Evolutionary conservation across 2,329 filamentous ascomycete species (phyloP).

Genomic region (Ceratocystis cubensis): DNA sequence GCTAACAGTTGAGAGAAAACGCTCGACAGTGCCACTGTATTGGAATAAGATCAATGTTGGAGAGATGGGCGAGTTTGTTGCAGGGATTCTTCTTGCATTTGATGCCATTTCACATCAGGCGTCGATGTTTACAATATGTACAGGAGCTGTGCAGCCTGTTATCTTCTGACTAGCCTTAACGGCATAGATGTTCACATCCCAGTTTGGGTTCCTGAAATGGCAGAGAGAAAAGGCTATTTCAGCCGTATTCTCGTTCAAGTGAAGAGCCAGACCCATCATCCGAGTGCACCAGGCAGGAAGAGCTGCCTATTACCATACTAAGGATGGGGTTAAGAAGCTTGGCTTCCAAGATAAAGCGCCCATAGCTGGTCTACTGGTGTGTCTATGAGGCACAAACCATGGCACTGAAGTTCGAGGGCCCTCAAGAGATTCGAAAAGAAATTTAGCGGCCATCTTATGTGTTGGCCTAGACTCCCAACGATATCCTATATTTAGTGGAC

Average conservation of each 20-base stretch:
- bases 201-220: neutral
- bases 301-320: neutral
- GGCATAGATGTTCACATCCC: neutral
- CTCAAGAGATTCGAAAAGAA: too few relatives aligned
- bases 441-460: too few relatives aligned
- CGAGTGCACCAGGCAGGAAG: neutral
- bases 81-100: neutral
- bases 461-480: too few relatives aligned
- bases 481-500: too few relatives aligned
- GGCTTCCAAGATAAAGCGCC: neutral
- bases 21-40: neutral
- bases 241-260: neutral
- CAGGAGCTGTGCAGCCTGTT: neutral
- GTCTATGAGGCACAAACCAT: neutral
- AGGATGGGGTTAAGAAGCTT: neutral
- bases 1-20: too few relatives aligned
- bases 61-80: neutral
- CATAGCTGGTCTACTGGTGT: neutral
- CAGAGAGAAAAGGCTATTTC: neutral
- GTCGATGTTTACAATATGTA: neutral
- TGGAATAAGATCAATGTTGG: neutral
- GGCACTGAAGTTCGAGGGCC: too few relatives aligned
- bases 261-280: neutral
- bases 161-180: neutral
- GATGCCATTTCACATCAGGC: neutral